Evolutionary conservation across 495 filamentous ascomycete genomes (phyloP).

Genomic region (Penicillium riverlandense): DNA sequence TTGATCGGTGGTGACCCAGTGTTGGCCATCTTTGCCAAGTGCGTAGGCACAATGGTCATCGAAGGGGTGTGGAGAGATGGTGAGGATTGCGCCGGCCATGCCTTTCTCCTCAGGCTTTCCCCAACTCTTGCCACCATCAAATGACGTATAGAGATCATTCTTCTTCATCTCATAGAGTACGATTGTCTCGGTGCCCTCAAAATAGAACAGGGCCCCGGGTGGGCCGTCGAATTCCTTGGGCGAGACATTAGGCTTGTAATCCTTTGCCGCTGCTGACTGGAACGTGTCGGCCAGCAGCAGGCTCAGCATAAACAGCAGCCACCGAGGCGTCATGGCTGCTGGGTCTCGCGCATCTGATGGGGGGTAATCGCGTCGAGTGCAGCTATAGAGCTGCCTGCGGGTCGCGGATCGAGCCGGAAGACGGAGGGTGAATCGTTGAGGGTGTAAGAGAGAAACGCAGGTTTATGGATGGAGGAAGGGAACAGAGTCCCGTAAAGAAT

Average conservation of each 20-base stretch:
- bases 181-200: constrained; percentile 74
- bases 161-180: constrained; percentile 51
- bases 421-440: background rate
- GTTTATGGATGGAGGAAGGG: too few relatives aligned
- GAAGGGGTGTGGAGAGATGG: constrained; percentile 65
- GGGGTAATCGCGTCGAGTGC: background rate
- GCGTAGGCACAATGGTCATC: constrained; percentile 74
- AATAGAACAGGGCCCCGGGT: constrained; percentile 70
- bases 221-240: constrained; percentile 51
- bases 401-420: constrained; percentile 13
- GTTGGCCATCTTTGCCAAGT: constrained; percentile 52
- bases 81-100: constrained; percentile 47
- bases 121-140: constrained; percentile 75
- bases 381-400: too few relatives aligned
- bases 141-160: constrained; percentile 60
- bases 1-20: constrained; percentile 75
- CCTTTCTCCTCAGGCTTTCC: constrained; percentile 50
- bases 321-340: constrained; percentile 34
- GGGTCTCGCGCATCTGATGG: constrained; percentile 27
- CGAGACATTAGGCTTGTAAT: constrained; percentile 41
- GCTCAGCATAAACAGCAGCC: constrained; percentile 31
- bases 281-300: constrained; percentile 26
- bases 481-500: too few relatives aligned
- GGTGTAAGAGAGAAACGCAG: background rate
- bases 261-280: constrained; percentile 38